Evolutionary conservation across 805 yeast species (phyloP).

Genomic region (Candida alai): DNA sequence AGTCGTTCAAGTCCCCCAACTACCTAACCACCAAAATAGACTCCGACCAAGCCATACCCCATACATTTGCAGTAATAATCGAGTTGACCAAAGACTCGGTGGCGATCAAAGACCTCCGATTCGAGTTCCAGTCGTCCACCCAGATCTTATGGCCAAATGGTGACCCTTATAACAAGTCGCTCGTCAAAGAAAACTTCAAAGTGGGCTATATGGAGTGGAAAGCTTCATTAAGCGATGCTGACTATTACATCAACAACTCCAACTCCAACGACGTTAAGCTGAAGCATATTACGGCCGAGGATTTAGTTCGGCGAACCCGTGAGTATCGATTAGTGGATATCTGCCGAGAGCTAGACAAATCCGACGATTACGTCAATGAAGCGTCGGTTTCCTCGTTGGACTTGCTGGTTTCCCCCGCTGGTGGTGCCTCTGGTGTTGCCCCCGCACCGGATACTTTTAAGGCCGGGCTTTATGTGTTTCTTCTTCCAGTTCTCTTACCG

Average conservation of each 20-base stretch:
- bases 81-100: constrained; percentile 39
- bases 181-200: constrained; percentile 44
- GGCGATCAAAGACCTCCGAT: constrained; percentile 31
- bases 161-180: constrained; percentile 44
- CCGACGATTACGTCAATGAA: constrained; percentile 15
- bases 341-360: constrained; percentile 11
- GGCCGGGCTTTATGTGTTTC: constrained; percentile 69
- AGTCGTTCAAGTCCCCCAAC: constrained; percentile 29
- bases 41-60: constrained; percentile 42
- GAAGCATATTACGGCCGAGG: constrained; percentile 40
- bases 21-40: constrained; percentile 35
- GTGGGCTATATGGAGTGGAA: constrained; percentile 48
- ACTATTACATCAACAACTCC: constrained; percentile 37
- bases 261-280: constrained; percentile 43
- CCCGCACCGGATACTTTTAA: constrained; percentile 34
- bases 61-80: constrained; percentile 50
- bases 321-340: constrained; percentile 22
- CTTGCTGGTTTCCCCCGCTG: neutral
- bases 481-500: constrained; percentile 61
- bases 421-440: neutral
- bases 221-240: constrained; percentile 39
- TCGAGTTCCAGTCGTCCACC: constrained; percentile 42
- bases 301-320: constrained; percentile 38
- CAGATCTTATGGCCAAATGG: constrained; percentile 52
- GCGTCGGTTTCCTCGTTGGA: constrained; percentile 3